These are phyloP conservation scores for Spongispora temasekensis DNA, from an alignment of 1,284 basidiomycete species.

Conservation along the genomic window DNA sequence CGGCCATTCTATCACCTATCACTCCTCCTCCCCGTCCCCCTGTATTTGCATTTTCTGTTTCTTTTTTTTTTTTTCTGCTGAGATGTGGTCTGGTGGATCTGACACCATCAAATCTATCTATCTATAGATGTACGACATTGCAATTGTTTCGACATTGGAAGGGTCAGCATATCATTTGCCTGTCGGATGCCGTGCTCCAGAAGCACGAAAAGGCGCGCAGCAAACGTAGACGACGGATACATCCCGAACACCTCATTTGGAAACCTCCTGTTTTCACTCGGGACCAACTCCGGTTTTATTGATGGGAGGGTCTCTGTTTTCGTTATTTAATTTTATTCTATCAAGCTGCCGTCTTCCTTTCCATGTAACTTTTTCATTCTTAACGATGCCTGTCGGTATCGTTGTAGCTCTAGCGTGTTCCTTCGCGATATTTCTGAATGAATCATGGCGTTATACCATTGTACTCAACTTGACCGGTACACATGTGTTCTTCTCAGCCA, in stretches of 20 bases:
- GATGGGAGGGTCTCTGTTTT: constrained; percentile 31
- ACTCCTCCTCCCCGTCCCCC: too few relatives aligned
- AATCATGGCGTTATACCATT: constrained; percentile 11
- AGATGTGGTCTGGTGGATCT: constrained; percentile 8
- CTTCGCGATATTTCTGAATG: constrained; percentile 10
- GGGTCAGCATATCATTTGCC: constrained; percentile 91
- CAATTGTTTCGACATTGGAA: constrained; percentile 98
- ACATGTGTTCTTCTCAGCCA: background rate
- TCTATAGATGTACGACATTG: constrained; percentile 81
- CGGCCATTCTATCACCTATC: too few relatives aligned
- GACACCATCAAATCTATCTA: constrained; percentile 4
- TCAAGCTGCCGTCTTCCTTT: background rate
- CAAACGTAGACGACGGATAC: constrained; percentile 82
- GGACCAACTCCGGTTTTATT: constrained; percentile 88
- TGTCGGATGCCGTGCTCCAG: constrained; percentile 90
- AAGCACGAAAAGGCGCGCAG: constrained; percentile 83
- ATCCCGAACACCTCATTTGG: constrained; percentile 85
- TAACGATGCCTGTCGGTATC: constrained; percentile 10
- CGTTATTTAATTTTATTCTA: constrained; percentile 4
- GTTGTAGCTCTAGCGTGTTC: constrained; percentile 35
- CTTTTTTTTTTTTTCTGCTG: background rate
- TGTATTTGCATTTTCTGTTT: background rate
- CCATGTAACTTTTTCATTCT: background rate
- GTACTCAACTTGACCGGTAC: constrained; percentile 12
- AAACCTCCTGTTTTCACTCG: constrained; percentile 92